phyloP scores from a whole-genome alignment of 345 rosid genomes.

The Lagerstroemia speciosa region DNA sequence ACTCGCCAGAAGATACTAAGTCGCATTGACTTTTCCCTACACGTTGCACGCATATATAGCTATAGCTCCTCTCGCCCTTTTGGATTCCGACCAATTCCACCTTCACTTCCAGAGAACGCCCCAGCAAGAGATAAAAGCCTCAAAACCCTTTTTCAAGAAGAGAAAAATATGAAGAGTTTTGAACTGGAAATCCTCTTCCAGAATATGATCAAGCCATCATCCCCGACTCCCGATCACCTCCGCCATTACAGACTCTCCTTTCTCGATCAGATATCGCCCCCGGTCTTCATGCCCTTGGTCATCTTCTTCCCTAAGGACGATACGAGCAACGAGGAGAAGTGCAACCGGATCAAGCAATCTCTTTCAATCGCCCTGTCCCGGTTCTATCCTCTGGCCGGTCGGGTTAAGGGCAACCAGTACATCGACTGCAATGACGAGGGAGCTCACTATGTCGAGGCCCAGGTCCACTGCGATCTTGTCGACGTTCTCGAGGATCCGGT shows the following conservation, averaged over 20 bases:
- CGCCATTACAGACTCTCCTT: constrained; percentile 23
- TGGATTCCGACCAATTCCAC: neutral
- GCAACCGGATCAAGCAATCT: constrained; percentile 12
- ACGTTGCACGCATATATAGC: neutral
- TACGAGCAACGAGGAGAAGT: constrained; percentile 1
- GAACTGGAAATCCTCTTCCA: constrained; percentile 17
- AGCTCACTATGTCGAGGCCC: constrained; percentile 20
- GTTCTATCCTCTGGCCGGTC: constrained; percentile 29
- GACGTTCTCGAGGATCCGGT: constrained; percentile 13
- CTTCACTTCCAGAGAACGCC: neutral
- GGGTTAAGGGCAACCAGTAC: constrained; percentile 19
- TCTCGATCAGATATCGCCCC: constrained; percentile 30
- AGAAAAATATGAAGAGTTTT: constrained; percentile 12
- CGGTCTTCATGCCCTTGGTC: constrained; percentile 23
- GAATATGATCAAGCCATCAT: constrained; percentile 27
- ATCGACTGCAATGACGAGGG: constrained; percentile 28
- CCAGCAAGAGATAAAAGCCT: no score
- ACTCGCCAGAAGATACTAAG: neutral
- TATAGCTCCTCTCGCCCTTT: neutral
- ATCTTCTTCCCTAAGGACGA: constrained; percentile 21
- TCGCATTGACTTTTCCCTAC: neutral
- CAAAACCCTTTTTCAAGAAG: neutral
- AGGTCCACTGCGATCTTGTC: constrained; percentile 10
- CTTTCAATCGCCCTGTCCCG: constrained; percentile 15
- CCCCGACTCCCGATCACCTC: constrained; percentile 30